Base-by-base conservation (phyloP, 129 eudicot genomes). In the Artemisia argyi region DNA sequence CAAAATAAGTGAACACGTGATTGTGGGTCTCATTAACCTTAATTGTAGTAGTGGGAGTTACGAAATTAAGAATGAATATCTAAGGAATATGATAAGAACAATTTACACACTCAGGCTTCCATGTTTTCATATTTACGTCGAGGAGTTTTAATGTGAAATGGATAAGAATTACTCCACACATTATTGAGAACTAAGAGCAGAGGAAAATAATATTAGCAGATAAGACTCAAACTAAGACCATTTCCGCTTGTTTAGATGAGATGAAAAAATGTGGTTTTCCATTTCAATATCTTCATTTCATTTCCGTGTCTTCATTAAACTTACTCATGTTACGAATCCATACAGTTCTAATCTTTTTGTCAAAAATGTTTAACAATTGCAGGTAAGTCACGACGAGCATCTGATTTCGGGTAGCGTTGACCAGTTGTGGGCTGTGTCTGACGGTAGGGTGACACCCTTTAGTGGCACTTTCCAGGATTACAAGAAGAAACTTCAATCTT, bases 371-470 rank as follows among this genome's bases (percentile, higher is more conserved):
- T 42, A 66, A 13, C 44, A 28, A 18, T 68, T 74, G 48, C 93
- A 94, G 98, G 98, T 94, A 18, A 90, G 99, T 86, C 99, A 94
- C 84, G 99, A 94, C 12, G 99, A 94, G 81, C 99, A 94, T 78
- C 75, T 94, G 74, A 94, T 90, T 39, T 94, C 97, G 5, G 97
- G 97, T 57, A 94, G 99, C 52, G 99, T 94, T 54, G 97, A 94
- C 63, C 94, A 94, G 86, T 76, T 94, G 62, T 94, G 99, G 99
- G 97, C 80, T 7, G 99, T 94, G 42, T 86, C 97, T 5, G 89
- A 90, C 50, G 97, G 99, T 69, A 82, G 61, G 79, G 91, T 84
- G 74, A 80, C 89, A 4, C 99, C 99, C 10, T 94, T 94, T 62
- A 78, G 56, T 59, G 99, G 99, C 68, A 86, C 83, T 1, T 94